Evolutionary conservation across 1,284 basidiomycete species (phyloP), one percentile per base, ranked within the genome.

Genomic region (Apiotrichum domesticum): DNA sequence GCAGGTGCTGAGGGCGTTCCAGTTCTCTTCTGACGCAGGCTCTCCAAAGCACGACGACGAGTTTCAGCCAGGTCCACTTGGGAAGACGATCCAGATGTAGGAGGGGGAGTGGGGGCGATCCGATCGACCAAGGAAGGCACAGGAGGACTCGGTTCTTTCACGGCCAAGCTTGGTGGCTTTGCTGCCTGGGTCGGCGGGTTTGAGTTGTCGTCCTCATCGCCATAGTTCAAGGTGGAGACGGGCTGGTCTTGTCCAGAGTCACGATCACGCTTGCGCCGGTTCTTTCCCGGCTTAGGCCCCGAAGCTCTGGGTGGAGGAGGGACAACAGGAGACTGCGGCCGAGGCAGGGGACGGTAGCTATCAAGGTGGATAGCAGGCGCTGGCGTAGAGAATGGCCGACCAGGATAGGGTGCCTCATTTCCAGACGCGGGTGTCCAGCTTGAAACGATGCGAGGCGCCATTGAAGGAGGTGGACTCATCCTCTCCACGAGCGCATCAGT

Each of bases 31-130:
- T 43, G 39, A 6, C 61, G 59, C 69, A 71, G 67, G 33, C 69
- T 71, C 44, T 67, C 70, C 29, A 73, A 42, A 0, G 62, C 66
- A 21, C 68, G 67, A 4, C 69, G 55, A 5, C 67, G 56, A 2
- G 60, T 67, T 41, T 71, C 72, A 1, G 67, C 61, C 3, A 73
- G 54, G 13, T 63, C 64, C 6, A 42, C n/a, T 7, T 42, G 10
- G n/a, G 41, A 42, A n/a, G 29, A 29, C 29, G 29, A 29, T 29
- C 29, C 29, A 29, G 29, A 29, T 29, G 29, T 29, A 2, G 29
- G 3, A 29, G 6, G 11, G n/a, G 41, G 6, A 9, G 41, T 14
- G 6, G n/a, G n/a, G 9, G n/a, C 11, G 2, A n/a, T 7, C 9
- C 11, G 41, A 14, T 42, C 41, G n/a, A n/a, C 13, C n/a, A n/a